phyloP scores from a whole-genome alignment of 2,329 filamentous ascomycete species.

The Fusarium sp. region DNA sequence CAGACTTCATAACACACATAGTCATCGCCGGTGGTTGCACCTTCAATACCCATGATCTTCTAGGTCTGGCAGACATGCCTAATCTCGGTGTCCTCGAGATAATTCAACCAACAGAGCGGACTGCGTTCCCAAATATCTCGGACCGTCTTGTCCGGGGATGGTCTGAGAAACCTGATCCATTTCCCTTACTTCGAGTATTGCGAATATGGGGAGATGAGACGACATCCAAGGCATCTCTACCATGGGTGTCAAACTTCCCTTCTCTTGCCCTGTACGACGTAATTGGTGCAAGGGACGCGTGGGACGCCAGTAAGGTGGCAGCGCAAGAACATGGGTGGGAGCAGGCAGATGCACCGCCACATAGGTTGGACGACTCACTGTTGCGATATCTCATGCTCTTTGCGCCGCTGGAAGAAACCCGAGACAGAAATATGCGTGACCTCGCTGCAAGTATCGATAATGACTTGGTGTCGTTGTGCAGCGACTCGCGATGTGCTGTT shows the following conservation, averaged over 20 bases:
- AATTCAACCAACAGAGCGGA: slow-evolving; percentile 48
- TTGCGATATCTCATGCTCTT: slow-evolving; percentile 50
- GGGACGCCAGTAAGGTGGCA: slow-evolving; percentile 41
- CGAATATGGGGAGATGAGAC: slow-evolving; percentile 55
- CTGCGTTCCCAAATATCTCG: slow-evolving; percentile 50
- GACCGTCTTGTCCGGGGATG: slow-evolving; percentile 59
- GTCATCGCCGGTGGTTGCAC: slow-evolving; percentile 50
- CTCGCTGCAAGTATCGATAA: slow-evolving; percentile 47
- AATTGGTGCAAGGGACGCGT: slow-evolving; percentile 48
- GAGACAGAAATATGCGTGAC: slow-evolving; percentile 36
- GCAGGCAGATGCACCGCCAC: slow-evolving; percentile 33
- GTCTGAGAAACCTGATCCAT: slow-evolving; percentile 52
- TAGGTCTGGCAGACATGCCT: slow-evolving; percentile 52
- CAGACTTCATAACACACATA: slow-evolving; percentile 54
- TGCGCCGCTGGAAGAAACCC: slow-evolving; percentile 41
- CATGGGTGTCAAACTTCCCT: slow-evolving; percentile 54
- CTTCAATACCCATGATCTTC: slow-evolving; percentile 51
- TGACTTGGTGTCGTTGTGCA: slow-evolving; percentile 47
- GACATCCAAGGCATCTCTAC: slow-evolving; percentile 52
- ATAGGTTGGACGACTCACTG: slow-evolving; percentile 45
- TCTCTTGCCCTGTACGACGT: slow-evolving; percentile 57
- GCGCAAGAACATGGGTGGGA: slow-evolving; percentile 49
- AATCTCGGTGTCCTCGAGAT: slow-evolving; percentile 61
- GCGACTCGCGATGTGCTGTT: slow-evolving; percentile 46
- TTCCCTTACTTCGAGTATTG: slow-evolving; percentile 58